phyloP scores from a whole-genome alignment of 306 rosid species.

The Carpinus fangiana region DNA sequence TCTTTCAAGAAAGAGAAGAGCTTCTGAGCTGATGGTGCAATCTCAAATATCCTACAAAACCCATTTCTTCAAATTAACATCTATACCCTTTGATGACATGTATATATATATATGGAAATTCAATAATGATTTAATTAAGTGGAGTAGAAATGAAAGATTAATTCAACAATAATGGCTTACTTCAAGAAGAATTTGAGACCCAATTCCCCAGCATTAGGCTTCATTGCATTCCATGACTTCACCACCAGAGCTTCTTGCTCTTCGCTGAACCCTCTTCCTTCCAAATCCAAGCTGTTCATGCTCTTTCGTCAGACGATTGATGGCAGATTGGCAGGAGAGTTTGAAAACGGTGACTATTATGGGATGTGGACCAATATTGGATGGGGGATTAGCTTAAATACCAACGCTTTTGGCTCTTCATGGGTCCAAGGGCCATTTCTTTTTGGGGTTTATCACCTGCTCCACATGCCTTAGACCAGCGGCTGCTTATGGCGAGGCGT shows the following conservation, averaged over 20 bases:
- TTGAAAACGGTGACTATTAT: slow-evolving; percentile 1
- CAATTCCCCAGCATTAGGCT: slow-evolving; percentile 64
- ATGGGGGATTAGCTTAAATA: slow-evolving; percentile 19
- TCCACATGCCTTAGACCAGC: slow-evolving; percentile 25
- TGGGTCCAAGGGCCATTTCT: slow-evolving; percentile 31
- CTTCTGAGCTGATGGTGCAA: slow-evolving; percentile 79
- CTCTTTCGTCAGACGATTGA: neutral
- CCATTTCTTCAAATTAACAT: neutral
- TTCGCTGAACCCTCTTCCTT: slow-evolving; percentile 52
- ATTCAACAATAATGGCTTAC: slow-evolving; percentile 33
- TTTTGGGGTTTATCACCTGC: neutral
- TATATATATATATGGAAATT: too few species aligned
- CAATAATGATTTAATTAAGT: neutral
- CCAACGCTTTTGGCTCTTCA: slow-evolving; percentile 36
- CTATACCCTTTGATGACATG: neutral
- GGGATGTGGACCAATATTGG: neutral
- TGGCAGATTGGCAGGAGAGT: slow-evolving; percentile 12
- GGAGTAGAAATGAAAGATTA: neutral
- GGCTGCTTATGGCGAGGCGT: slow-evolving; percentile 11
- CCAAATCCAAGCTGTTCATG: slow-evolving; percentile 39
- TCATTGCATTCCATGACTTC: slow-evolving; percentile 73
- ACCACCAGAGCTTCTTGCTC: slow-evolving; percentile 79
- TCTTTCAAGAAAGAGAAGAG: slow-evolving; percentile 74
- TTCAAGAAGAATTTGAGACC: slow-evolving; percentile 71
- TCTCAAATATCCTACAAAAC: slow-evolving; percentile 66